phyloP scores from a whole-genome alignment of 768 basidiomycete species.

The Mycena epipterygia region DNA sequence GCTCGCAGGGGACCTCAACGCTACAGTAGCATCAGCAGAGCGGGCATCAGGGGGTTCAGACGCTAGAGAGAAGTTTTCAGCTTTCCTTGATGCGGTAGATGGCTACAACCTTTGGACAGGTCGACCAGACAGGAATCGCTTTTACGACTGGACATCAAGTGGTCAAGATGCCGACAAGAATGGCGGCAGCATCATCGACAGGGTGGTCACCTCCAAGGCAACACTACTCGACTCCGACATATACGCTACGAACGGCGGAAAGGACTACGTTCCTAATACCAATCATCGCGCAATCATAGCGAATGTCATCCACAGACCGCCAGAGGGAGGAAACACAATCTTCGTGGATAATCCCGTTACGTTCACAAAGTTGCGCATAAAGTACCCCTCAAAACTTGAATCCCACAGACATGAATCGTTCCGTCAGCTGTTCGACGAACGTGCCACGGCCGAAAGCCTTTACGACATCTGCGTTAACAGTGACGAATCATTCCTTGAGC shows the following conservation, averaged over 20 bases:
- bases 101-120: conserved; percentile 15
- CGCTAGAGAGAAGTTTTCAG: background rate
- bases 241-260: background rate
- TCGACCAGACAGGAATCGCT: background rate
- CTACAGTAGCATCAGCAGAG: background rate
- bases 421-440: background rate
- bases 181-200: conserved; percentile 15
- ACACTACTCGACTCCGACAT: conserved; percentile 5
- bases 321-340: background rate
- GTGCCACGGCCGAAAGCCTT: background rate
- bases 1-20: conserved; percentile 8
- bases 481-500: background rate
- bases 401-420: background rate
- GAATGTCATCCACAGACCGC: background rate
- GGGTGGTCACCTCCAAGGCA: conserved; percentile 11
- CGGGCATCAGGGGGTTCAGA: background rate
- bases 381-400: conserved; percentile 1
- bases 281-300: conserved; percentile 2
- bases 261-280: background rate
- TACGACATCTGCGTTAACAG: background rate
- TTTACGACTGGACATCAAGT: conserved; percentile 17
- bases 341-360: conserved; percentile 4
- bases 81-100: background rate
- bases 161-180: background rate
- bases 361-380: conserved; percentile 13